Base-by-base conservation (phyloP, 441 rosid genomes). In the Mallotus repandus region DNA sequence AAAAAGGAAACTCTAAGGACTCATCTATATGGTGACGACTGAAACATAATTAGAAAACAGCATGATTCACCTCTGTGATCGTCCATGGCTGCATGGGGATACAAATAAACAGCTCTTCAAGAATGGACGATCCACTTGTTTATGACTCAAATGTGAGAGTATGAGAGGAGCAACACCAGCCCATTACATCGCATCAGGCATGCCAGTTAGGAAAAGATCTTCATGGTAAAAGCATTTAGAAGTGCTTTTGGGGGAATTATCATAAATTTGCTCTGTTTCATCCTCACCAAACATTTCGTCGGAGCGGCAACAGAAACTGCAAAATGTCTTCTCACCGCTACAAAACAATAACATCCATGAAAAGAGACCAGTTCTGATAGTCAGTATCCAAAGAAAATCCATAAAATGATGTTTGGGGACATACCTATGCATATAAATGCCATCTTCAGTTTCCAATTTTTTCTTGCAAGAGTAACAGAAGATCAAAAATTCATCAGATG, bases 381-480 rank as follows among this genome's bases (percentile, higher is more conserved):
- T 21, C 62, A 45, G 35, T 18, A 66, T 16, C 61, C 32, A 35
- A 52, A 68, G 60, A 19, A 63, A 61, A 7, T 68, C 46, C 38
- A 49, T 55, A 38, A 48, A 63, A 43, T 46, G 19, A 53, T 29
- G 53, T 62, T 66, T 49, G 73, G 67, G 22, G 45, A 65, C 76
- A 62, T 69, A 86, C 92, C 89, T 78, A 74, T 77, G 65, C 0
- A 77, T 74, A 66, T 78, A 74, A 75, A 71, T 73, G 75, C 78
- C 84, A 61, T 78, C 80, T 14, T 76, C 71, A 29, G 75, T 75
- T 32, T 68, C 83, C 77, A 81, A 57, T 67, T 73, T 70, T 63
- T 74, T 82, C 55, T 83, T 77, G 84, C 91, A 89, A 19, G 73
- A 81, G 77, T 53, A 78, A 62, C 86, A 78, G 70, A 67, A 73